A percentile compares a stretch with the other conserved stretches of the same genome.
Conservation (phyloP, 2,329 filamentous ascomycete genomes). For the Berkeleyomyces basicola region DNA sequence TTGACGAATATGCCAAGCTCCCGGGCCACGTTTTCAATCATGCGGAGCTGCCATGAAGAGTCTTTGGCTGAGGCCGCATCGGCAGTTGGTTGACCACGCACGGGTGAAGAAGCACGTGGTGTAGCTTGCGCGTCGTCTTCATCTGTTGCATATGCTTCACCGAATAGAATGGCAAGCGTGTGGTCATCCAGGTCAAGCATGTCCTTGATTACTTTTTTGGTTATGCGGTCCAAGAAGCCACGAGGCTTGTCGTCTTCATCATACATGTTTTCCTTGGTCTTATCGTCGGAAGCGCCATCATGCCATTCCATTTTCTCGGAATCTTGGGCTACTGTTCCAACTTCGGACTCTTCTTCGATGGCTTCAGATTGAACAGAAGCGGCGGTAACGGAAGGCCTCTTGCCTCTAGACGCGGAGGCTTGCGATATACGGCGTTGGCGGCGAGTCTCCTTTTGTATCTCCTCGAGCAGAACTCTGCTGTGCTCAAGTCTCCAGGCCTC, state of each 20-base stretch:
- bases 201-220: constrained; percentile 71
- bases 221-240: constrained; percentile 65
- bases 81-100: constrained; percentile 19
- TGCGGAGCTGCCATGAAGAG: constrained; percentile 53
- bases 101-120: constrained; percentile 26
- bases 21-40: constrained; percentile 69
- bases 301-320: constrained; percentile 14
- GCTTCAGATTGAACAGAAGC: constrained; percentile 9
- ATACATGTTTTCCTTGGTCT: constrained; percentile 26
- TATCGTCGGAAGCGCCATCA: constrained; percentile 33
- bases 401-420: constrained; percentile 24
- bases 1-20: constrained; percentile 75
- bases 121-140: constrained; percentile 31
- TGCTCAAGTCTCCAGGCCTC: constrained; percentile 88
- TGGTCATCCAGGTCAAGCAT: constrained; percentile 82
- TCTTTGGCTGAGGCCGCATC: constrained; percentile 21
- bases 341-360: constrained; percentile 4
- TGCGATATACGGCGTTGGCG: constrained; percentile 45
- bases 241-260: constrained; percentile 34
- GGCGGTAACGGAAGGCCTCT: background rate
- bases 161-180: constrained; percentile 71
- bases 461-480: constrained; percentile 66
- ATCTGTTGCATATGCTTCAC: constrained; percentile 51
- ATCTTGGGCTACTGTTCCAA: constrained; percentile 3
- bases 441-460: constrained; percentile 73